phyloP scores from a whole-genome alignment of 1,284 basidiomycete genomes.

The Hemileccinum hortonii region DNA sequence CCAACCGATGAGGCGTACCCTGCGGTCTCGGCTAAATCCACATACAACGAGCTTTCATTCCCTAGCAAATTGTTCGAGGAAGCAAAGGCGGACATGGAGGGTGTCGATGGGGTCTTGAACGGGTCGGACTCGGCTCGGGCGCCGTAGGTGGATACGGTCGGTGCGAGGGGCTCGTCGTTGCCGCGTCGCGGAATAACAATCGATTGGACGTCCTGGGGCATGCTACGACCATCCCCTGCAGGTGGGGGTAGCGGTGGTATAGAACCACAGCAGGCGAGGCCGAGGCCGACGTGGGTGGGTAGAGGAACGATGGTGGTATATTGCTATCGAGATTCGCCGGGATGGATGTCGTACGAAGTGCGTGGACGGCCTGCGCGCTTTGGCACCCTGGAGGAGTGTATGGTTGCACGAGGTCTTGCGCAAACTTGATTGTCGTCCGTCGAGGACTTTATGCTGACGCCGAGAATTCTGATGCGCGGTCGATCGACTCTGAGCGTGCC shows the following conservation, averaged over 20 bases:
- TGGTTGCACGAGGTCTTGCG: constrained; percentile 68
- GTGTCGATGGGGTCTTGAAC: constrained; percentile 30
- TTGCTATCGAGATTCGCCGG: constrained; percentile 25
- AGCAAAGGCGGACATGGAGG: constrained; percentile 27
- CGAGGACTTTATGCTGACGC: constrained; percentile 39
- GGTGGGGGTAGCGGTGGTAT: constrained; percentile 22
- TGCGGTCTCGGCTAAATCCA: not conserved
- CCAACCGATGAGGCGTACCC: constrained; percentile 8
- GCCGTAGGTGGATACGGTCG: constrained; percentile 19
- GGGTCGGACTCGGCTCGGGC: constrained; percentile 17
- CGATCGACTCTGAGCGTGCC: constrained; percentile 28
- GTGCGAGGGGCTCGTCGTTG: constrained; percentile 35
- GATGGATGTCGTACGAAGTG: constrained; percentile 33
- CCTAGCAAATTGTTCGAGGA: constrained; percentile 19
- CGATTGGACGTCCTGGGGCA: constrained; percentile 16
- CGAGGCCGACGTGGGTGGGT: constrained; percentile 23
- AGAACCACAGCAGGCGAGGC: not conserved
- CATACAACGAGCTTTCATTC: constrained; percentile 5
- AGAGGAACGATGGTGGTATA: constrained; percentile 21
- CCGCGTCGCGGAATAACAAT: constrained; percentile 25
- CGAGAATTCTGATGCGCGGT: constrained; percentile 26
- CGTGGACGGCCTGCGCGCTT: constrained; percentile 51
- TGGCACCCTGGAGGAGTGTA: constrained; percentile 53
- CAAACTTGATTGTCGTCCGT: constrained; percentile 72
- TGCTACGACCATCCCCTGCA: constrained; percentile 7